phyloP scores from a whole-genome alignment of 2,329 filamentous ascomycete genomes.

The Aspergillus pseudotamarii region DNA sequence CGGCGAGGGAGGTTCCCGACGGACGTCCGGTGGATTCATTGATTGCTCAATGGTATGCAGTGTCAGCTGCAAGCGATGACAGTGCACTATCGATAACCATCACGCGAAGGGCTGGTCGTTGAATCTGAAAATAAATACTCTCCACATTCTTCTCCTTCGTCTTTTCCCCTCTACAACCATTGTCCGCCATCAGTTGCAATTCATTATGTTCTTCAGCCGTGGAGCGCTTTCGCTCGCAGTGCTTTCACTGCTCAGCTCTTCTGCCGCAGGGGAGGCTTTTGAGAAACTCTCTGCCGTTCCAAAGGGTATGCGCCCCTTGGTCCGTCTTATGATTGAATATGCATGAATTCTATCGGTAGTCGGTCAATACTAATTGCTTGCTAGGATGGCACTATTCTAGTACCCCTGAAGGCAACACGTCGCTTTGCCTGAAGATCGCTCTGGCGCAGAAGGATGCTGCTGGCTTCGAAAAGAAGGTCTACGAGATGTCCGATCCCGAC shows the following conservation, averaged over 20 bases:
- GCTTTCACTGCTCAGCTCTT: constrained; percentile 31
- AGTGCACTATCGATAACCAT: neutral
- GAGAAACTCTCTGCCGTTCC: constrained; percentile 40
- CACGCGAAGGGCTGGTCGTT: neutral
- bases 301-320: constrained; percentile 27
- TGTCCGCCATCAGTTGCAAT: neutral
- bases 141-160: neutral
- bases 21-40: constrained; percentile 6
- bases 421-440: constrained; percentile 38
- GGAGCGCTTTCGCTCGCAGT: constrained; percentile 34
- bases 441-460: constrained; percentile 38
- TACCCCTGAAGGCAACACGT: constrained; percentile 27
- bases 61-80: neutral
- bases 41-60: neutral
- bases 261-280: constrained; percentile 36
- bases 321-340: neutral
- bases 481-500: constrained; percentile 54
- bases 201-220: constrained; percentile 31
- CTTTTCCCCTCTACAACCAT: neutral
- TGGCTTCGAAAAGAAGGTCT: constrained; percentile 49
- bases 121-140: neutral
- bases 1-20: neutral
- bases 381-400: constrained; percentile 38
- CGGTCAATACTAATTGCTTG: neutral
- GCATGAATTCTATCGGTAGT: neutral